Base-by-base conservation (phyloP, 2,329 filamentous ascomycete genomes). In the Lecanicillium sp. region DNA sequence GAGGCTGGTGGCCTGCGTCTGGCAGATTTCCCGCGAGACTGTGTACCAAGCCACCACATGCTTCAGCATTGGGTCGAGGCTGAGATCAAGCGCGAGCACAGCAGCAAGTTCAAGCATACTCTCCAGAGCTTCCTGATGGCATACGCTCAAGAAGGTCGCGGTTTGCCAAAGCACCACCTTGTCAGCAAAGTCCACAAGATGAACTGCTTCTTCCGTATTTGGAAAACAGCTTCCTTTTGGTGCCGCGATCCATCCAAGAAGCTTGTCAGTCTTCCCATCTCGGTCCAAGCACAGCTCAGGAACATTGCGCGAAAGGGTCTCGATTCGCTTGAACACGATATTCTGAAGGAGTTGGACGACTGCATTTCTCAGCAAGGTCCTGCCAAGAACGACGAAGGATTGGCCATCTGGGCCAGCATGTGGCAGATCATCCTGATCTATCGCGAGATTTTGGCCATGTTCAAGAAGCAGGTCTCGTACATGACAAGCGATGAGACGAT, bases 391-490 rank as follows among this genome's bases (percentile, higher is more conserved):
- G 51, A 62, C 12, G 65, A 67, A 37, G 59, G 58, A 35, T 51
- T 70, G 41, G 59, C 63, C n/a, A 48, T 71, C 16, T 72, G 68
- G 67, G 63, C 59, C 13, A 63, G 62, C 48, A 51, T 70, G 50
- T 71, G 70, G 67, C 65, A 70, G 43, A 51, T 71, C 40, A 64
- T 72, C 31, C 55, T 71, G 29, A 62, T 70, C 47, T 71, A 72
- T 43, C 60, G 62, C 16, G 64, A 70, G 38, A 51, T 70, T 33
- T 52, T 59, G 40, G 42, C 47, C 14, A 50, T 51, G 8, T 57
- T 55, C 43, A 54, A 57, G 38, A 41, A 40, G 17, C 51, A 53
- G 41, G 49, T 60, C 40, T 43, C 43, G 32, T 48, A 47, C 35
- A 44, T 53, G 31, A 45, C 47, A 16, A 38, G 38, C 14, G 44